Evolutionary conservation across 2,329 filamentous ascomycete species (phyloP), one percentile per base, ranked within the genome.

Genomic region (Alternaria ethzedia): DNA sequence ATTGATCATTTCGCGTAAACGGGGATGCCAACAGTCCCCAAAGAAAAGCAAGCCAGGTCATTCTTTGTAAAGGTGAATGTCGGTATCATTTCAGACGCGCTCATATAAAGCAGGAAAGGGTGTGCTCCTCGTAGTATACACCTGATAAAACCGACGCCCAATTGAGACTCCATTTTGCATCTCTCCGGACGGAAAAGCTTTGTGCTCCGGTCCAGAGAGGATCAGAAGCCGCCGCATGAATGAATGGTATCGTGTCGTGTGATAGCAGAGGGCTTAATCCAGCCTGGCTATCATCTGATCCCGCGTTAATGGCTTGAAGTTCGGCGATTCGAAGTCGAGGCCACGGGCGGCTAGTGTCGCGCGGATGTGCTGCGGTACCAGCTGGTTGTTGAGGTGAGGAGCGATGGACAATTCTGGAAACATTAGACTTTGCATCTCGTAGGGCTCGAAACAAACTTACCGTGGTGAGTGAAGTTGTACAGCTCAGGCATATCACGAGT

Each of bases 211-310:
- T 73, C 70, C 71, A 70, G 68, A 75, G 71, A 75, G 69, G 69
- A 73, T 66, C 66, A 67, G 63, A 78, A 75, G 74, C 74, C 75
- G 73, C 74, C 72, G 75, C 75, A 73, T 74, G 70, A 75, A 74
- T 71, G 73, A 76, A 76, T 77, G 74, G 79, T 77, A 76, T 82
- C 79, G 77, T 82, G 73, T 81, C 74, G 75, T 70, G 74, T 80
- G 67, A 74, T 63, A 57, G 63, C 50, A 61, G 47, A 61, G 57
- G 66, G 54, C 65, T 83, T 84, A 99, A 84, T 99, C 96, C 82
- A 99, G 86, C 82, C 94, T 93, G 63, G 96, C 96, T 85, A 97
- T 93, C 96, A 99, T 98, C 81, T 97, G 93, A 76, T 96, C 91
- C 86, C 94, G 97, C 76, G 91, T 85, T 84, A 99, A 86, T 49